These are phyloP conservation scores for Bipolaris zeicola DNA, from an alignment of 2,329 filamentous ascomycete species.

Conservation along the genomic window DNA sequence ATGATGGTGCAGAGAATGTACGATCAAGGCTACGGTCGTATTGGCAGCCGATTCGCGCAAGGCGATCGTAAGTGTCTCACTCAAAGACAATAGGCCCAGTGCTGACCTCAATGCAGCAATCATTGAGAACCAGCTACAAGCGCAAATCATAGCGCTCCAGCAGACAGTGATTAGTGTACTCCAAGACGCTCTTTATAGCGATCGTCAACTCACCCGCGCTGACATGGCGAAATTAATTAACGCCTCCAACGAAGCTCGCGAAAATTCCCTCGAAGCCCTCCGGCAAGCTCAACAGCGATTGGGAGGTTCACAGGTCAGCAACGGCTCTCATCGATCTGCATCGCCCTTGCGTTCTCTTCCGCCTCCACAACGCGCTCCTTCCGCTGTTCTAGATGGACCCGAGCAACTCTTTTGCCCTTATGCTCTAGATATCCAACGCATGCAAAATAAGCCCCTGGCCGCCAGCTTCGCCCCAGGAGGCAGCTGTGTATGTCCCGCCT, in stretches of 20 bases:
- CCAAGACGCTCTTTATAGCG: conserved; percentile 51
- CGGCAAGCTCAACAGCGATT: conserved; percentile 44
- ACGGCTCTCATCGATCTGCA: conserved; percentile 18
- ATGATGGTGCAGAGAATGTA: conserved; percentile 46
- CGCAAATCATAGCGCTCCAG: conserved; percentile 51
- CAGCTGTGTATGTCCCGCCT: conserved; percentile 38
- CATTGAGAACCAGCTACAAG: conserved; percentile 51
- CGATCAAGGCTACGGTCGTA: conserved; percentile 44
- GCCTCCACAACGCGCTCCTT: conserved; percentile 35
- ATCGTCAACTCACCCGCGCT: conserved; percentile 46
- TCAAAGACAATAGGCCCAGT: not conserved
- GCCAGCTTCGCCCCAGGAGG: conserved; percentile 42
- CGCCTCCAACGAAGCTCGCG: conserved; percentile 51
- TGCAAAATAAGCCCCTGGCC: conserved; percentile 37
- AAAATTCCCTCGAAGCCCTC: conserved; percentile 49
- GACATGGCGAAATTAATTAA: conserved; percentile 50
- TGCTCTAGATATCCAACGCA: conserved; percentile 42
- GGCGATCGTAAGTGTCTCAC: conserved; percentile 45
- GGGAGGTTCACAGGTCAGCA: conserved; percentile 12
- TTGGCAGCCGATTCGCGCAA: conserved; percentile 46
- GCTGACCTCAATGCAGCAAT: conserved; percentile 35
- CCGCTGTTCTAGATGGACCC: conserved; percentile 21
- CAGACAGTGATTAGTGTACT: conserved; percentile 53
- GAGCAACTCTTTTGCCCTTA: conserved; percentile 44
- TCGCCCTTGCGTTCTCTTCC: conserved; percentile 29